phyloP scores from a whole-genome alignment of 2,329 filamentous ascomycete genomes.

The Colletotrichum higginsianum region DNA sequence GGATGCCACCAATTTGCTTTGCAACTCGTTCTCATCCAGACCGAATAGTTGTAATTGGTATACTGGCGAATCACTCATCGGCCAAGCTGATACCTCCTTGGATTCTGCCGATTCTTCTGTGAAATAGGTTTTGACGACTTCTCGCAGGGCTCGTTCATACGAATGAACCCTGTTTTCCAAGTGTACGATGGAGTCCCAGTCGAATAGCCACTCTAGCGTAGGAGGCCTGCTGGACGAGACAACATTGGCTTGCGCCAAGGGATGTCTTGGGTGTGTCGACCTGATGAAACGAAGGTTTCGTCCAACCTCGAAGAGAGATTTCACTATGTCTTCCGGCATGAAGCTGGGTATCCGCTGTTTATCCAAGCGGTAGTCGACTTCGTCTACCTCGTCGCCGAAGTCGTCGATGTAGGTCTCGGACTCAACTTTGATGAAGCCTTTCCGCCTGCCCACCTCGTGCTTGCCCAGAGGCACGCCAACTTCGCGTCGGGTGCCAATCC shows the following conservation, averaged over 20 bases:
- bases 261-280: conserved; percentile 79
- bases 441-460: conserved; percentile 58
- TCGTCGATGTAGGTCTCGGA: conserved; percentile 70
- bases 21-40: conserved; percentile 61
- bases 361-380: conserved; percentile 75
- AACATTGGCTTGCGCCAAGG: conserved; percentile 70
- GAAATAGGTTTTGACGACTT: conserved; percentile 48
- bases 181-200: conserved; percentile 77
- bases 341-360: conserved; percentile 79
- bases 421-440: conserved; percentile 74
- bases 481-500: conserved; percentile 79
- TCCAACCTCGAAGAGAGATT: conserved; percentile 84
- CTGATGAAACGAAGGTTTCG: conserved; percentile 82
- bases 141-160: conserved; percentile 63
- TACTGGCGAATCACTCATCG: conserved; percentile 1
- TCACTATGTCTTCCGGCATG: conserved; percentile 77
- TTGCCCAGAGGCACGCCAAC: conserved; percentile 68
- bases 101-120: not conserved
- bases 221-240: conserved; percentile 67
- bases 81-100: not conserved
- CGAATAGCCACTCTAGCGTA: conserved; percentile 76
- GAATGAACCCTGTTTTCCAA: conserved; percentile 73
- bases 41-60: conserved; percentile 64
- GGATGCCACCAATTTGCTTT: conserved; percentile 64
- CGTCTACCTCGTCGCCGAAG: conserved; percentile 69